A percentile compares a stretch with the other conserved stretches of the same genome.
Conservation (phyloP, 768 basidiomycete genomes). For the Tubosaeta sp. region DNA sequence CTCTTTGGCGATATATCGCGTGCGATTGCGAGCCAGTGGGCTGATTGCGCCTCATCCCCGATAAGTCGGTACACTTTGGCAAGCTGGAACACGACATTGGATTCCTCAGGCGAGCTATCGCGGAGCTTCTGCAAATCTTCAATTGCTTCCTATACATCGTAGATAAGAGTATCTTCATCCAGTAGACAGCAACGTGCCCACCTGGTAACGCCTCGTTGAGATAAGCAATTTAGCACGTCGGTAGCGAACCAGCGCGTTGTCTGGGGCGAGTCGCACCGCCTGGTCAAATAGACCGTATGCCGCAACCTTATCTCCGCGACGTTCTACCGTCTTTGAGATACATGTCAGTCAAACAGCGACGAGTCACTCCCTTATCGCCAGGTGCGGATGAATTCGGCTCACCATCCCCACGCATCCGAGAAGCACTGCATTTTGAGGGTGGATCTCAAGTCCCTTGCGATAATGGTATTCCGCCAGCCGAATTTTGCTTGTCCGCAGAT, state of each 20-base stretch:
- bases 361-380: slow-evolving; percentile 17
- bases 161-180: slow-evolving; percentile 20
- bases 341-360: slow-evolving; percentile 12
- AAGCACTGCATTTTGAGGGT: slow-evolving; percentile 93
- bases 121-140: slow-evolving; percentile 76
- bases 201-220: slow-evolving; percentile 76
- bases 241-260: slow-evolving; percentile 92
- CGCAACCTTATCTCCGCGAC: slow-evolving; percentile 68
- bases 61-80: slow-evolving; percentile 85
- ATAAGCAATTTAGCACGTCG: slow-evolving; percentile 89
- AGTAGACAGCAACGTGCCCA: slow-evolving; percentile 37
- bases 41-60: slow-evolving; percentile 75
- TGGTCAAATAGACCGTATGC: slow-evolving; percentile 80
- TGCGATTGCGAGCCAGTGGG: slow-evolving; percentile 82
- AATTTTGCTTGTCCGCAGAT: slow-evolving; percentile 90
- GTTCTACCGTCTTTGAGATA: slow-evolving; percentile 73
- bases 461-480: slow-evolving; percentile 96
- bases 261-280: slow-evolving; percentile 74
- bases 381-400: slow-evolving; percentile 35
- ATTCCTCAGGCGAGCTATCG: slow-evolving; percentile 86
- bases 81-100: slow-evolving; percentile 94
- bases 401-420: slow-evolving; percentile 96
- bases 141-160: slow-evolving; percentile 61
- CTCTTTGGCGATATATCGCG: slow-evolving; percentile 94
- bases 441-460: slow-evolving; percentile 86